Conservation (phyloP, 768 basidiomycete genomes). For the Boletellus ananas region DNA sequence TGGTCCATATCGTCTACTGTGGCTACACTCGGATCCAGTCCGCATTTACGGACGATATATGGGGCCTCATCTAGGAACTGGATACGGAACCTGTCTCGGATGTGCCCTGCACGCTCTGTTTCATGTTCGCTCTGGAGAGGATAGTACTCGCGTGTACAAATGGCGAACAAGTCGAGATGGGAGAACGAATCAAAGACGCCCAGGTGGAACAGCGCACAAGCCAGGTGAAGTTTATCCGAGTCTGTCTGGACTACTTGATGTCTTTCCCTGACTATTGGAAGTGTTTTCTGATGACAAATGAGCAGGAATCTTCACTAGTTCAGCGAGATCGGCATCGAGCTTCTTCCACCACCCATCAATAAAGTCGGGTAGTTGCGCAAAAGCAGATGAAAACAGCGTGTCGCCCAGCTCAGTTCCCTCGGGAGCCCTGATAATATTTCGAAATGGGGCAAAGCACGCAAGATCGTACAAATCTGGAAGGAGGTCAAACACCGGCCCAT, state of each 20-base stretch:
- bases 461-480: conserved; percentile 11
- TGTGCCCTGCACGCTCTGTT: no score
- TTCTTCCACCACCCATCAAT: conserved; percentile 5
- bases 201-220: conserved; percentile 7
- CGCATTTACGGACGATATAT: conserved; percentile 3
- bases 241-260: background rate
- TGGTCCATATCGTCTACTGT: conserved; percentile 11
- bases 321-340: conserved; percentile 7
- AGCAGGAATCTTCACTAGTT: conserved; percentile 1
- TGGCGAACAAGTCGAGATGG: no score
- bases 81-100: background rate
- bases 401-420: background rate
- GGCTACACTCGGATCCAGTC: conserved; percentile 7
- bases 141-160: no score
- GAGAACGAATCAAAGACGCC: no score
- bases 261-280: background rate
- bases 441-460: conserved; percentile 3
- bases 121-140: no score
- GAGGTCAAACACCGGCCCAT: background rate
- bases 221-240: background rate
- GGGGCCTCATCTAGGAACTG: background rate
- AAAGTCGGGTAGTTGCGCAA: conserved; percentile 6
- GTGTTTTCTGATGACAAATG: background rate
- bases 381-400: conserved; percentile 2
- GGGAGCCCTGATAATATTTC: conserved; percentile 3